phyloP scores from a whole-genome alignment of 441 rosid species.

The Croton laevigatus region DNA sequence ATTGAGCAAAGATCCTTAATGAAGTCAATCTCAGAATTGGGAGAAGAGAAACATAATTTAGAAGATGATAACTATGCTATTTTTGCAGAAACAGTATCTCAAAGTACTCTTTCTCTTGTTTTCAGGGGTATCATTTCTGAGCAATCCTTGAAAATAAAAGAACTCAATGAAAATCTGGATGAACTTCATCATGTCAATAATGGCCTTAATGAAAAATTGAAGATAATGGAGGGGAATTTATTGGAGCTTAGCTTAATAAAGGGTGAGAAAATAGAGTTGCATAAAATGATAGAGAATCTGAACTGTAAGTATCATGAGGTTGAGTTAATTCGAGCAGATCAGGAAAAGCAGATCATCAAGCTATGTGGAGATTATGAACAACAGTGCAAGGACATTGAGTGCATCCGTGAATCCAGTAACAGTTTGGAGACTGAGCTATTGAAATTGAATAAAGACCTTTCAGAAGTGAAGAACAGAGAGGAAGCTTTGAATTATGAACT shows the following conservation, averaged over 20 bases:
- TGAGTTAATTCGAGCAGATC: constrained; percentile 45
- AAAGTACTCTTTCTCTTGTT: constrained; percentile 50
- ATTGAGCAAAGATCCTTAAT: constrained; percentile 50
- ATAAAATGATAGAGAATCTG: constrained; percentile 46
- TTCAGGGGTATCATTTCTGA: constrained; percentile 48
- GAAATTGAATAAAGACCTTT: constrained; percentile 40
- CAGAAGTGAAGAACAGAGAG: constrained; percentile 49
- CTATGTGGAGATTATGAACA: constrained; percentile 50
- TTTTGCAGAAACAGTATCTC: constrained; percentile 49
- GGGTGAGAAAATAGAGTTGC: constrained; percentile 47
- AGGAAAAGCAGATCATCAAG: constrained; percentile 46
- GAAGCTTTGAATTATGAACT: constrained; percentile 53
- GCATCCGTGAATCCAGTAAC: constrained; percentile 38
- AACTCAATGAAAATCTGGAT: constrained; percentile 41
- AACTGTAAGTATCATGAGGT: constrained; percentile 52
- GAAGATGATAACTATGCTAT: constrained; percentile 57
- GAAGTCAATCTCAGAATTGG: constrained; percentile 39
- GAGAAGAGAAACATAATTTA: constrained; percentile 44
- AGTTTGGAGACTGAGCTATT: constrained; percentile 44
- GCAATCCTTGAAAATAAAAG: constrained; percentile 42
- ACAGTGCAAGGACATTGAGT: constrained; percentile 42
- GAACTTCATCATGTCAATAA: constrained; percentile 43
- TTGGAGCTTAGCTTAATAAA: constrained; percentile 38
- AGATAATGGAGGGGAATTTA: constrained; percentile 40
- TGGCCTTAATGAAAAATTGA: constrained; percentile 54